A percentile compares a stretch with the other conserved stretches of the same genome.
phyloP scores from a whole-genome alignment of 139 green algal genomes.

The Coelastrella sp. region DNA sequence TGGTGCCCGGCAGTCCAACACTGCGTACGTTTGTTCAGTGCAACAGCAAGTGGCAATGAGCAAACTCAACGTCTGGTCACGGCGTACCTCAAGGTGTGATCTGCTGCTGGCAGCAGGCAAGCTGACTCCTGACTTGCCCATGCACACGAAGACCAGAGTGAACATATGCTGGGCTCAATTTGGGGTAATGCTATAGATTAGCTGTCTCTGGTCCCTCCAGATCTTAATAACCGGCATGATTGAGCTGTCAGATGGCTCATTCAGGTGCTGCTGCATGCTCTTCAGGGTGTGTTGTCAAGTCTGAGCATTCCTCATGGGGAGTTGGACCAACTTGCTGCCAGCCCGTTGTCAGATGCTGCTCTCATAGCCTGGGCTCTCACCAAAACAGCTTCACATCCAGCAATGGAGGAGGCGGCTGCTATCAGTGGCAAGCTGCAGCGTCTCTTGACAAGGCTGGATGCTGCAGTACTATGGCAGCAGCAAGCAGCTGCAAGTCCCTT shows the following conservation, averaged over 20 bases:
- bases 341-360: conserved; percentile 14
- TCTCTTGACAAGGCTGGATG: conserved; percentile 36
- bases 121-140: background rate
- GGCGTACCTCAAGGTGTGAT: background rate
- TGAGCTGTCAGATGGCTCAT: background rate
- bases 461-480: conserved; percentile 28
- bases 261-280: background rate
- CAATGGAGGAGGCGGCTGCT: conserved; percentile 14
- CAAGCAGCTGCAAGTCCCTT: conserved; percentile 5
- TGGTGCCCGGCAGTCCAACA: background rate
- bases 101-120: background rate
- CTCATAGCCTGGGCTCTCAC: conserved; percentile 25
- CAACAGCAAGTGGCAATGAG: background rate
- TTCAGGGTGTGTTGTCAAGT: background rate
- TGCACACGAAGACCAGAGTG: too few relatives aligned
- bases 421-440: background rate
- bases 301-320: conserved; percentile 34
- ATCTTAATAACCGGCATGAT: background rate
- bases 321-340: conserved; percentile 4
- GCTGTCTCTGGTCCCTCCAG: background rate
- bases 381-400: conserved; percentile 28
- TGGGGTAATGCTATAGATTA: too few relatives aligned
- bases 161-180: background rate
- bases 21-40: background rate
- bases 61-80: background rate